Base-by-base conservation (phyloP, 352 stramenopile genomes). In the Phytopythium aichiense region DNA sequence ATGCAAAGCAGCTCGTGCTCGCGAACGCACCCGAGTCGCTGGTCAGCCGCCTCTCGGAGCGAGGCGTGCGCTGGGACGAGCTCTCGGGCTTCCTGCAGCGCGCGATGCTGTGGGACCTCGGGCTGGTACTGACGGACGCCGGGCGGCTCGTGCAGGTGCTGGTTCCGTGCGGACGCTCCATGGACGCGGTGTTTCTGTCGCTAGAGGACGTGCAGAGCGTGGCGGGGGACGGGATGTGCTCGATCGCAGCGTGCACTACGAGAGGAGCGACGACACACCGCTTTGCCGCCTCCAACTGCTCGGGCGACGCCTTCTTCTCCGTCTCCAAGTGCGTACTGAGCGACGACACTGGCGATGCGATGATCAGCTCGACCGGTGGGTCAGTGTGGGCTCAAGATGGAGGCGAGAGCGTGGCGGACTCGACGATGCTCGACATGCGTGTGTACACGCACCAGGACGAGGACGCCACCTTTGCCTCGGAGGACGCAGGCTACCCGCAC, bases 41-140 rank as follows among this genome's bases (percentile, higher is more conserved):
- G 15, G 40, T 66, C n/a, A 3, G 53, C 42, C 67, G 70, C 43
- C 65, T 77, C 25, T 42, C 61, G 20, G 62, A 74, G 58, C 65
- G 64, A 38, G 69, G 61, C 45, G 50, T 72, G 7, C 49, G 55
- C 33, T 77, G 70, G 70, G 50, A 68, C 50, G 13, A 58, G 6
- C 68, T 88, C 7, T 81, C 78, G 1, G 63, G 71, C 20, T 68
- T 69, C 18, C 56, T 87, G 7, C 76, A 88, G 61, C 76, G 79
- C 37, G 79, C 79, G 23, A 46, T 88, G 49, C 60, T 88, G 37
- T 88, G 76, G 76, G 79, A 88, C 51, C 52, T 58, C 2, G 79
- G 79, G 0, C 65, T 87, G 4, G 67, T 88, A 15, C 64, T 77
- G 61, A 74, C 74, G 2, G 68, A 56, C 31, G 59, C 64, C 15